These are phyloP conservation scores for Papiliotrema fonsecae DNA, from an alignment of 1,284 basidiomycete species.

Conservation along the genomic window DNA sequence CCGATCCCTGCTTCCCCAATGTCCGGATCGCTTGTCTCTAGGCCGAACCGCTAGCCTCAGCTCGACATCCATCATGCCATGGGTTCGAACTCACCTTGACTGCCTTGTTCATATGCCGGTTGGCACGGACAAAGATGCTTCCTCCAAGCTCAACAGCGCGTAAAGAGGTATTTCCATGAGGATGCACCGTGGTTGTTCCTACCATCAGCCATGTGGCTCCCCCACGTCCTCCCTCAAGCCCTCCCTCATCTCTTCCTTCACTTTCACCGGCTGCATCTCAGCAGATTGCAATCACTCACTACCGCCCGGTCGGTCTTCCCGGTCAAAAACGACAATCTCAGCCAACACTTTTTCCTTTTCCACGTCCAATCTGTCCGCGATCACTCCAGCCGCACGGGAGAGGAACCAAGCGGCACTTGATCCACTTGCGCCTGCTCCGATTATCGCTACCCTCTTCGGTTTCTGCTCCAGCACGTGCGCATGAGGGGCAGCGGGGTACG, in stretches of 20 bases:
- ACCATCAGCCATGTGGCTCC: not conserved
- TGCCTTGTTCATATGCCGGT: slow-evolving; percentile 78
- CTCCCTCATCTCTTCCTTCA: no score
- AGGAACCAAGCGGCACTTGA: slow-evolving; percentile 84
- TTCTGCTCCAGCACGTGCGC: slow-evolving; percentile 6
- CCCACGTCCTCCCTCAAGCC: not conserved
- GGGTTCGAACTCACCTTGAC: slow-evolving; percentile 65
- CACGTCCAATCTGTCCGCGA: slow-evolving; percentile 59
- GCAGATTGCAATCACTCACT: slow-evolving; percentile 63
- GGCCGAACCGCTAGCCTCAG: slow-evolving; percentile 60
- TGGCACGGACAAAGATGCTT: slow-evolving; percentile 76
- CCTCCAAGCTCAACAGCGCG: slow-evolving; percentile 75
- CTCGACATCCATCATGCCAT: no score
- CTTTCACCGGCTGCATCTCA: no score
- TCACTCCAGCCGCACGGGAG: slow-evolving; percentile 53
- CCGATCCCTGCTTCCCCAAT: slow-evolving; percentile 32
- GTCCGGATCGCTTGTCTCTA: slow-evolving; percentile 58
- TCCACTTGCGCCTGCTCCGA: slow-evolving; percentile 83
- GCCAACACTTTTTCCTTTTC: slow-evolving; percentile 52
- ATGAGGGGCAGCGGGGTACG: slow-evolving; percentile 2
- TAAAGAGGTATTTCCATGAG: slow-evolving; percentile 62
- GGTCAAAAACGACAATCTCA: slow-evolving; percentile 78
- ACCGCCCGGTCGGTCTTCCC: slow-evolving; percentile 69
- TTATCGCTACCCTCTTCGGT: slow-evolving; percentile 60
- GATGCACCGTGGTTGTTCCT: slow-evolving; percentile 70